Base-by-base conservation (phyloP, 805 yeast genomes). In the Metschnikowia baotianmanensis region DNA sequence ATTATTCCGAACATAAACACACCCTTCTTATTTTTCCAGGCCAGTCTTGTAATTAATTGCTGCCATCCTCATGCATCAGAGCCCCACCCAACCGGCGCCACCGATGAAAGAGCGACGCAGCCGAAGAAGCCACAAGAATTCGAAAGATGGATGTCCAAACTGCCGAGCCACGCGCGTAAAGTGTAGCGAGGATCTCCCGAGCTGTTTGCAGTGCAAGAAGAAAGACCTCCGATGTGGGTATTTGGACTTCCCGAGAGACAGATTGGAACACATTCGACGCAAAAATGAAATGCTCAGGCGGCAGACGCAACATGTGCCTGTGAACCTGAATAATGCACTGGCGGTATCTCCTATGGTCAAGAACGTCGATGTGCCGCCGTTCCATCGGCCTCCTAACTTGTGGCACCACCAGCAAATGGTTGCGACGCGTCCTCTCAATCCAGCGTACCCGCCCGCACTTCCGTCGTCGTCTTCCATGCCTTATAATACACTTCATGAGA, bases 151-250 rank as follows among this genome's bases (percentile, higher is more conserved):
- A 8, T 69, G 74, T 41, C 73, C 74, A 6, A 69, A 69, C 50
- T 69, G 74, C 52, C 63, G 67, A 36, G 61, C 64, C 16, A 68
- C 64, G 42, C 53, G 74, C 46, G 67, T 69, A 52, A 69, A 69
- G 43, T 69, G 74, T 41, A 50, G 67, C 3, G 74, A 69, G 42
- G 73, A 69, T 39, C 58, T 69, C 11, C 74, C 74, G 6, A 50
- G 62, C 13, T 69, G 74, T 41, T 50, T 38, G 16, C 68, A 69
- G 46, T 69, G 74, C 48, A 42, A 61, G 13, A 63, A 63, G 45
- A 69, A 64, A 46, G 53, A 60, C 22, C 56, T 55, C 43, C 56
- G 69, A 6, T 69, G 74, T 52, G 72, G 74, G 1, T 69, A 69
- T 43, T 43, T 67, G 22, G 73, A 69, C 43, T 69, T 66, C 43